Conservation (phyloP, 2,329 filamentous ascomycete species). For the Acrocalymma vagum region DNA sequence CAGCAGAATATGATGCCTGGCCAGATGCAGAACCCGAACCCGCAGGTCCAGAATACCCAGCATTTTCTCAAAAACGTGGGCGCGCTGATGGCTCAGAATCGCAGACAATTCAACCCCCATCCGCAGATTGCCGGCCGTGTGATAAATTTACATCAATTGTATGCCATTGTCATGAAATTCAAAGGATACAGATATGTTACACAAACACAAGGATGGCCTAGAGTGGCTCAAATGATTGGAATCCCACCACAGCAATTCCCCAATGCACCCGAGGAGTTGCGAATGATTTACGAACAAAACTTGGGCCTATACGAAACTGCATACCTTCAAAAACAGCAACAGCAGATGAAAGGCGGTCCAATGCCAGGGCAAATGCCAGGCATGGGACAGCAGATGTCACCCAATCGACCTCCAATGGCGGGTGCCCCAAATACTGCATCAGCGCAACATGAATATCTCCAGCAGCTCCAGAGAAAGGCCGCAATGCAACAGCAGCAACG, state of each 20-base stretch:
- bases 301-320: conserved; percentile 79
- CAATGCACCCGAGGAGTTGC: conserved; percentile 73
- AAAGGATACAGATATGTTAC: conserved; percentile 81
- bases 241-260: conserved; percentile 58
- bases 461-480: conserved; percentile 54
- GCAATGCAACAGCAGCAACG: conserved; percentile 45
- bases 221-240: conserved; percentile 67
- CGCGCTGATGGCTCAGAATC: conserved; percentile 78
- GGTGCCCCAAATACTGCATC: conserved; percentile 55
- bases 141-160: conserved; percentile 79
- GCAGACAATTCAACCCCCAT: conserved; percentile 76
- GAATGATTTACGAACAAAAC: conserved; percentile 78
- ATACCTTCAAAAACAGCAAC: conserved; percentile 64
- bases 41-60: conserved; percentile 35
- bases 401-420: conserved; percentile 39
- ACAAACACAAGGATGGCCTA: conserved; percentile 74
- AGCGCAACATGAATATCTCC: conserved; percentile 56
- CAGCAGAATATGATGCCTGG: conserved; percentile 38
- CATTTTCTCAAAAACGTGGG: conserved; percentile 73
- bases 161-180: conserved; percentile 77
- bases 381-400: conserved; percentile 44
- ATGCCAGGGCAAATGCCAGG: conserved; percentile 37
- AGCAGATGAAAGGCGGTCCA: conserved; percentile 50
- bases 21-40: conserved; percentile 24
- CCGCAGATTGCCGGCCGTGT: conserved; percentile 77